Base-by-base conservation (phyloP, 805 yeast species). In the Lipomyces lipofer region DNA sequence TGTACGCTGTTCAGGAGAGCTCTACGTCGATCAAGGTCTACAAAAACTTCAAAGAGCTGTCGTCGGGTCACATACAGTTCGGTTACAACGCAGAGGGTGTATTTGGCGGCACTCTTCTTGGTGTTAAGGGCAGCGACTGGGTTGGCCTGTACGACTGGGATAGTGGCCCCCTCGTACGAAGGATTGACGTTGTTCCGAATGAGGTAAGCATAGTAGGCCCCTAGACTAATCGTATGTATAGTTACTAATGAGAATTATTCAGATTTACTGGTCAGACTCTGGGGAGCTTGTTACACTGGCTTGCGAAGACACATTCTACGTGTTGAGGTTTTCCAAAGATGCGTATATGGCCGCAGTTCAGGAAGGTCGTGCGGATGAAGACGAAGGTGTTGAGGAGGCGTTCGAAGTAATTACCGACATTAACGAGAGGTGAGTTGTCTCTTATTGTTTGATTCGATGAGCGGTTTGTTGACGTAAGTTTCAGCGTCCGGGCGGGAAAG, bases 61-160 rank as follows among this genome's bases (percentile, higher is more conserved):
- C 84, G 25, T 73, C 81, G 17, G 82, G 82, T 59, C 79, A 77
- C 38, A 74, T 88, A 50, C 85, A 85, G 64, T 77, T 87, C 58
- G 78, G 81, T 49, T 86, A 84, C 66, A 79, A 83, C 43, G 86
- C 90, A 2, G 95, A 85, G 51, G 87, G 86, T 67, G 78, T 95
- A 53, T 88, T 80, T 68, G 85, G 96, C 52, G 99, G 99, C 64
- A 79, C 94, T n/a, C 74, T 92, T 54, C 78, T 94, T 47, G 95
- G 95, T 58, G 82, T 88, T 43, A 86, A 85, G 68, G 84, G 90
- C 24, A 63, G 66, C 32, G 91, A 83, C 1, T 88, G 88, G 68
- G 80, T 91, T 50, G 83, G 88, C 19, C 88, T 94, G 69, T 92
- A 85, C 70, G 97, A 91, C 68, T 94, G 99, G 99, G 96, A 87